Base-by-base conservation (phyloP, 129 eudicot species). In the Solidago caesia region DNA sequence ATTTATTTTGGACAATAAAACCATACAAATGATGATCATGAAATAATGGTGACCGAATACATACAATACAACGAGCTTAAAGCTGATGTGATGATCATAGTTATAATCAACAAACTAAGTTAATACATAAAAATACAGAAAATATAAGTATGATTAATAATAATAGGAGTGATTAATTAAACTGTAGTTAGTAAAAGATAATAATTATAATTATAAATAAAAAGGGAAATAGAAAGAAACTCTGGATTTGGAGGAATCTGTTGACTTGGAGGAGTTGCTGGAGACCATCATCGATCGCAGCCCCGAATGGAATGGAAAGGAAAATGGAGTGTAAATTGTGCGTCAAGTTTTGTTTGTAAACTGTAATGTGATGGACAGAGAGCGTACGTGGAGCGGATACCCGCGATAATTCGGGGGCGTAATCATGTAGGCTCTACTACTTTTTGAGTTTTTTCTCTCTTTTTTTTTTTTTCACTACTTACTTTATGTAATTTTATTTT, bases 161-260 rank as follows among this genome's bases (percentile, higher is more conserved):
- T 21, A 21, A 21, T 21, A 21, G 21, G 21, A 21, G 21, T 21
- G 21, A 21, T 21, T 21, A 51, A 51, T 3, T 51, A 12, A 51
- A 14, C 16, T 51, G 57, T 15, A 51, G 14, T 12, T 12, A 51
- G 5, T 4, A 51, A 13, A 1, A 51, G 12, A 51, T 7, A 4
- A 51, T 10, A 51, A 15, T 51, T 21, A 21, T 21, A 21, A 21
- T 21, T 21, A 21, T 21, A 21, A 21, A 21, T 21, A 21, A 21
- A 21, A 21, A 21, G 21, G 21, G 21, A 21, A 21, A 44, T 41
- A 26, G 42, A 58, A 59, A 74, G 70, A 13, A 43, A 82, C 86
- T 73, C 67, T 47, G 80, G 82, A 69, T 66, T 82, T 82, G 51
- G 86, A 72, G 5, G 86, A 51, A 68, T 68, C 77, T 15, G 68